These are phyloP conservation scores for Wickerhamiella dianesei DNA, from an alignment of 805 yeast genomes.

Conservation along the genomic window DNA sequence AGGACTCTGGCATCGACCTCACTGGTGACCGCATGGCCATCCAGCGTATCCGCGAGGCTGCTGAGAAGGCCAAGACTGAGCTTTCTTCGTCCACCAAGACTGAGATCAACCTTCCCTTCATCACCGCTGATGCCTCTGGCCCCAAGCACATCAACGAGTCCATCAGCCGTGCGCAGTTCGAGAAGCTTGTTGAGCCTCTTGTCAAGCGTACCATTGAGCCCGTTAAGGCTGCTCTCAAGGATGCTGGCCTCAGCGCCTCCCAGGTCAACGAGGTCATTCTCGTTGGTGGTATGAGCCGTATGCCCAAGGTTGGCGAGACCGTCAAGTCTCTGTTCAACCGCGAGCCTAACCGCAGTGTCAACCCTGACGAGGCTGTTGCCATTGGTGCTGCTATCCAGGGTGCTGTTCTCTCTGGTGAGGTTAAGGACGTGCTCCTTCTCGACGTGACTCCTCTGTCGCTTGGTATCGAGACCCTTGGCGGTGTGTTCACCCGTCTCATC, in stretches of 20 bases:
- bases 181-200: conserved; percentile 51
- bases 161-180: conserved; percentile 55
- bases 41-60: conserved; percentile 77
- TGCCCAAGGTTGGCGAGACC: conserved; percentile 74
- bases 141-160: conserved; percentile 66
- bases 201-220: conserved; percentile 63
- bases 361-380: conserved; percentile 91
- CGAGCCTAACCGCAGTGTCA: conserved; percentile 80
- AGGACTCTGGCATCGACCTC: conserved; percentile 56
- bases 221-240: conserved; percentile 69
- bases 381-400: conserved; percentile 98
- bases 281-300: conserved; percentile 86
- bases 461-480: conserved; percentile 97
- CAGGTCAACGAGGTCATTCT: conserved; percentile 69
- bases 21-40: conserved; percentile 57
- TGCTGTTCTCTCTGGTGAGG: conserved; percentile 91
- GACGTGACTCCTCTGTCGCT: conserved; percentile 84
- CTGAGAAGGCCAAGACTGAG: conserved; percentile 83
- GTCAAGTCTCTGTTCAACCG: conserved; percentile 66
- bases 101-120: conserved; percentile 68
- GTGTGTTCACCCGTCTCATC: conserved; percentile 86
- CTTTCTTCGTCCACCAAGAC: conserved; percentile 61
- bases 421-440: conserved; percentile 75
- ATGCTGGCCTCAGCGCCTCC: conserved; percentile 52
- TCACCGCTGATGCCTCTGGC: conserved; percentile 75